phyloP scores from a whole-genome alignment of 305 asterid genomes.

The Rubia tinctorum region DNA sequence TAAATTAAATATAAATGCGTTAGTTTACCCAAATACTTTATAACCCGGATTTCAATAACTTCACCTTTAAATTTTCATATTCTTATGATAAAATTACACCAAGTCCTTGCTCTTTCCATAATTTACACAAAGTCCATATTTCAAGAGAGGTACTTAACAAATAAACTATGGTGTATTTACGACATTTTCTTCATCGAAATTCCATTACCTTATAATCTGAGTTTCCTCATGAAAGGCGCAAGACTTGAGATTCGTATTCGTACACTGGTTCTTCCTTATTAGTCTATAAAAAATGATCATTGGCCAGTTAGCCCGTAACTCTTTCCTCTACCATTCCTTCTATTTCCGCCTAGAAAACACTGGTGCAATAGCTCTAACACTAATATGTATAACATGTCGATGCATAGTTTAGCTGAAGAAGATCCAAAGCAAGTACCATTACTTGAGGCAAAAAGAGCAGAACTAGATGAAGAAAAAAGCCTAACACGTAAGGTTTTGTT shows the following conservation, averaged over 20 bases:
- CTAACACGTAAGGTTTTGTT: neutral
- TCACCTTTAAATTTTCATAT: too few species aligned
- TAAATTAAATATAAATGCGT: too few species aligned
- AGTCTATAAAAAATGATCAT: neutral
- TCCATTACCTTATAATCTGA: neutral
- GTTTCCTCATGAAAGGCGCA: neutral
- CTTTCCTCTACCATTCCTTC: neutral
- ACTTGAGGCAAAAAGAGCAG: neutral
- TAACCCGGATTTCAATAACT: too few species aligned
- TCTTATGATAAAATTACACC: too few species aligned
- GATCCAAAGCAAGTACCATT: constrained; percentile 8
- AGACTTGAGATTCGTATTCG: neutral
- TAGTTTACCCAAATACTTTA: too few species aligned
- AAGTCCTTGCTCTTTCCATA: too few species aligned
- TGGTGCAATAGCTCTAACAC: neutral
- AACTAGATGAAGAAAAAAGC: neutral
- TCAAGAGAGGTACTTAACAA: too few species aligned
- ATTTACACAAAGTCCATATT: too few species aligned
- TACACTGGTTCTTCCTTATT: neutral
- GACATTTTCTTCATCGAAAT: too few species aligned
- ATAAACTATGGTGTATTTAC: too few species aligned
- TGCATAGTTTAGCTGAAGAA: neutral
- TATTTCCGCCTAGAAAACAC: constrained; percentile 3
- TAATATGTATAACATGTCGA: neutral
- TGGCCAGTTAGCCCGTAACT: neutral